A percentile compares a stretch with the other conserved stretches of the same genome.
Conservation (phyloP, 257 asterid species). For the Jacaranda copaia region DNA sequence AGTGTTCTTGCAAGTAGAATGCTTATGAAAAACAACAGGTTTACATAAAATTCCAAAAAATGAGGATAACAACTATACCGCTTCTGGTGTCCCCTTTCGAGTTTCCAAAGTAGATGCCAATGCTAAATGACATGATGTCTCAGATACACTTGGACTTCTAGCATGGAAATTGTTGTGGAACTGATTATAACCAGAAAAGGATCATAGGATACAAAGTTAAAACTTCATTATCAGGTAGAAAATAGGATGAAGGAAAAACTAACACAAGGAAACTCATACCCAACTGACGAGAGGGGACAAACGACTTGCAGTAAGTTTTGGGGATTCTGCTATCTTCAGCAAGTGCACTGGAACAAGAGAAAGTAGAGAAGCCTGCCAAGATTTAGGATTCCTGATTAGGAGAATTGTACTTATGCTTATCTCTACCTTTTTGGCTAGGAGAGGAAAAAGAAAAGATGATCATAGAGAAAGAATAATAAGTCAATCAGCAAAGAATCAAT, state of each 20-base stretch:
- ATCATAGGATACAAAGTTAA: slow-evolving; percentile 28
- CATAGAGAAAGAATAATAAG: slow-evolving; percentile 18
- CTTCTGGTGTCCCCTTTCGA: slow-evolving; percentile 86
- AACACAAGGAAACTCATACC: slow-evolving; percentile 57
- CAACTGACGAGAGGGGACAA: slow-evolving; percentile 76
- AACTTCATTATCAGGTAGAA: slow-evolving; percentile 29
- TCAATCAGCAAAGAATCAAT: background rate
- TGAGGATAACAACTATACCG: slow-evolving; percentile 52
- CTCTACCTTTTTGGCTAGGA: slow-evolving; percentile 24
- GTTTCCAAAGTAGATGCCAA: slow-evolving; percentile 81
- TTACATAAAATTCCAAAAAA: background rate
- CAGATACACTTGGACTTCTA: slow-evolving; percentile 58
- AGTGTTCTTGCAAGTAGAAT: slow-evolving; percentile 14
- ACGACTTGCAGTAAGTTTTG: slow-evolving; percentile 67
- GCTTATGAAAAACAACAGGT: slow-evolving; percentile 21
- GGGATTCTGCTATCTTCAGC: slow-evolving; percentile 65
- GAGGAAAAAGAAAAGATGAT: background rate
- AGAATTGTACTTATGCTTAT: slow-evolving; percentile 4
- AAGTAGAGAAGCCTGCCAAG: slow-evolving; percentile 87
- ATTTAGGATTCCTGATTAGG: slow-evolving; percentile 37
- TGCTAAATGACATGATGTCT: slow-evolving; percentile 65
- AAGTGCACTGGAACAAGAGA: slow-evolving; percentile 82
- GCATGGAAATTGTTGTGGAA: slow-evolving; percentile 68
- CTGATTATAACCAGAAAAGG: slow-evolving; percentile 53
- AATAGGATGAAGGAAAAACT: slow-evolving; percentile 22